Evolutionary conservation across 805 yeast species (phyloP).

Genomic region (Cyberlindnera mrakii): DNA sequence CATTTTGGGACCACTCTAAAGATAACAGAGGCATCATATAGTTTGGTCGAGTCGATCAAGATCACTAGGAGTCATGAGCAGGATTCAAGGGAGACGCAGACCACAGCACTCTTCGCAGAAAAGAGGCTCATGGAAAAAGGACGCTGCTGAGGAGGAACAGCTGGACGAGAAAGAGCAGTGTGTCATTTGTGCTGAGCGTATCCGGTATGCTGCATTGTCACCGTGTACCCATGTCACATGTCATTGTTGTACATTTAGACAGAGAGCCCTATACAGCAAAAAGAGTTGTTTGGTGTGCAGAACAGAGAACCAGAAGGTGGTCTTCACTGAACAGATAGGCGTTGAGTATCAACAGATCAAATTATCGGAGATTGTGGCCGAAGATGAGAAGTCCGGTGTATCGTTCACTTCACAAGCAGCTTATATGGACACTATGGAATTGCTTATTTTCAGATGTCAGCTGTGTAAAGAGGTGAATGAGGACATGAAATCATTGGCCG

Average conservation of each 20-base stretch:
- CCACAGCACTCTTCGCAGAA: background rate
- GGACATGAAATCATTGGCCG: conserved; percentile 51
- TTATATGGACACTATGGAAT: conserved; percentile 38
- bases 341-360: conserved; percentile 34
- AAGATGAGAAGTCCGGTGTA: conserved; percentile 44
- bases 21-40: too few species aligned
- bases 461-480: conserved; percentile 33
- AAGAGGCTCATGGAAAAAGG: conserved; percentile 13
- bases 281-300: conserved; percentile 81
- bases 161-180: conserved; percentile 46
- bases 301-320: conserved; percentile 50
- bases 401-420: conserved; percentile 53
- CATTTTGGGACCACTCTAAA: too few species aligned
- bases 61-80: background rate
- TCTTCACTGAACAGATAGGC: conserved; percentile 46
- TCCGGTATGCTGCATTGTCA: conserved; percentile 60
- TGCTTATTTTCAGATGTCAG: conserved; percentile 51
- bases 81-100: conserved; percentile 9
- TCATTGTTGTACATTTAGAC: conserved; percentile 74
- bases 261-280: conserved; percentile 73
- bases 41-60: too few species aligned
- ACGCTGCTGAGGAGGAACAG: conserved; percentile 22
- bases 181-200: conserved; percentile 76
- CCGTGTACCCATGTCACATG: conserved; percentile 86
- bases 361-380: conserved; percentile 23